A percentile compares a stretch with the other conserved stretches of the same genome.
phyloP scores from a whole-genome alignment of 2,329 filamentous ascomycete species.

The Sarocladium brachiariae region DNA sequence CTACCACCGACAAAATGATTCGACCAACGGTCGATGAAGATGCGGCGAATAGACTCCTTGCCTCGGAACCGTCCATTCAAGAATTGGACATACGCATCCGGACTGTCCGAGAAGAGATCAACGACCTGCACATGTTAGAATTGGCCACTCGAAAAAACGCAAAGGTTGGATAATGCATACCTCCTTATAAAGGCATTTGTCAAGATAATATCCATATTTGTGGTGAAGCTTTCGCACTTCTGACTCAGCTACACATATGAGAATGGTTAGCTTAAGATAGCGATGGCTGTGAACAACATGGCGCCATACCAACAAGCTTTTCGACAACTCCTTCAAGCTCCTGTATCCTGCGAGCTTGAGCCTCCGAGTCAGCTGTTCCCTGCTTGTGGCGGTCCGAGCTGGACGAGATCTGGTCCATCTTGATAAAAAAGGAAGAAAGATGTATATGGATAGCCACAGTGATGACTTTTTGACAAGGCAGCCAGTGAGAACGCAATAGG shows the following conservation, averaged over 20 bases:
- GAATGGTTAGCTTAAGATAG: too few relatives aligned
- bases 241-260: not conserved
- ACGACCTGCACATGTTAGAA: not conserved
- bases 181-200: not conserved
- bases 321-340: too few relatives aligned
- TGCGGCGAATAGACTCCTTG: not conserved
- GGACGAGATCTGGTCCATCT: too few relatives aligned
- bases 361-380: too few relatives aligned
- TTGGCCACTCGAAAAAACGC: not conserved
- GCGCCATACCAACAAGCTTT: too few relatives aligned
- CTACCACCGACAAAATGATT: not conserved
- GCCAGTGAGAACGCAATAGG: too few relatives aligned
- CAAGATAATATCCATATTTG: constrained; percentile 1
- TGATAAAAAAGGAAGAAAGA: too few relatives aligned
- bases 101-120: not conserved
- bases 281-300: too few relatives aligned
- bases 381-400: too few relatives aligned
- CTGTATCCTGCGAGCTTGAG: too few relatives aligned
- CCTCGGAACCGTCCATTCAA: not conserved
- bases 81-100: not conserved
- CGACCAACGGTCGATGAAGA: not conserved
- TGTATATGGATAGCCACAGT: too few relatives aligned
- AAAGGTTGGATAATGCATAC: not conserved
- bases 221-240: not conserved
- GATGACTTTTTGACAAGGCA: too few relatives aligned